Evolutionary conservation across 1,284 basidiomycete genomes (phyloP).

Genomic region (Ustilago esculenta): DNA sequence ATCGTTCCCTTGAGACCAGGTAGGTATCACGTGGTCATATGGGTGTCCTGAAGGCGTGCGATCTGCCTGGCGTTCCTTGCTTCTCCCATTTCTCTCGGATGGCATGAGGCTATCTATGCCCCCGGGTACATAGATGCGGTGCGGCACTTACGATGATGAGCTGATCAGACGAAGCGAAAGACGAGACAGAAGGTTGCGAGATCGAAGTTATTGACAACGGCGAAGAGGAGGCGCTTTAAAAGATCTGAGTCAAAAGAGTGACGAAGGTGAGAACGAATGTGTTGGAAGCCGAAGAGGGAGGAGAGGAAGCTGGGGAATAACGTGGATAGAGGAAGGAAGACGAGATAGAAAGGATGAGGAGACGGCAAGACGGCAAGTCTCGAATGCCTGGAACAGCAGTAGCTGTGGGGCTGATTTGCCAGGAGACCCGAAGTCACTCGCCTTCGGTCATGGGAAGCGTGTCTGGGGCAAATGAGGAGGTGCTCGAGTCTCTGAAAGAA

Average conservation of each 20-base stretch:
- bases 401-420: slow-evolving; percentile 2
- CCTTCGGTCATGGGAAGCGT: not conserved
- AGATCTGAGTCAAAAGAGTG: slow-evolving; percentile 31
- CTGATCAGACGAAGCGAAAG: not conserved
- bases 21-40: no score
- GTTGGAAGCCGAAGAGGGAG: not conserved
- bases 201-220: not conserved
- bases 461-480: not conserved
- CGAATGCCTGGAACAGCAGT: no score
- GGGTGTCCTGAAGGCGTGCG: no score
- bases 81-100: no score
- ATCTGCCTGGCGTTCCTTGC: no score
- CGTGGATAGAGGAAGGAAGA: slow-evolving; percentile 1
- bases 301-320: not conserved
- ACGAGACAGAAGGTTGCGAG: not conserved
- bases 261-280: slow-evolving; percentile 21
- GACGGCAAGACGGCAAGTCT: not conserved
- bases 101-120: no score
- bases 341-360: not conserved
- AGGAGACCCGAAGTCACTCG: slow-evolving; percentile 7
- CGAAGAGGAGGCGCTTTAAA: slow-evolving; percentile 1
- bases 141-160: not conserved
- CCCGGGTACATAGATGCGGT: no score
- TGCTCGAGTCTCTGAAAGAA: not conserved
- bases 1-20: no score